phyloP scores from a whole-genome alignment of 257 asterid species.

The Solanum lycopersicoides region DNA sequence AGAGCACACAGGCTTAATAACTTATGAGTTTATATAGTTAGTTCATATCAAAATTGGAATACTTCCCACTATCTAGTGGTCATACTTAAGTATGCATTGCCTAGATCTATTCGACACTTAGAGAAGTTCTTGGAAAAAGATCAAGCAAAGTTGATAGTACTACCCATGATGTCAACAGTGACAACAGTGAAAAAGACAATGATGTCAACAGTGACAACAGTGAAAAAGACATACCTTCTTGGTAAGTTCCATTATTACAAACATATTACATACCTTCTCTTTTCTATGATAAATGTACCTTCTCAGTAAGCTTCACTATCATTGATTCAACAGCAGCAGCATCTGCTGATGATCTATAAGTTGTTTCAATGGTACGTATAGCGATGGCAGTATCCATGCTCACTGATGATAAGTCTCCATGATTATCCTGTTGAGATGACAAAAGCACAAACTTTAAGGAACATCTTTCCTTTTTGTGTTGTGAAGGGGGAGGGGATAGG shows the following conservation, averaged over 20 bases:
- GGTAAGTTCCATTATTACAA: slow-evolving; percentile 48
- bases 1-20: background rate
- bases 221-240: slow-evolving; percentile 51
- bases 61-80: background rate
- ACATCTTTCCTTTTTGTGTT: background rate
- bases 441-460: background rate
- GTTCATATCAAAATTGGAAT: background rate
- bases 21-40: background rate
- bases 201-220: background rate
- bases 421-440: slow-evolving; percentile 65
- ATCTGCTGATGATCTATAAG: slow-evolving; percentile 83
- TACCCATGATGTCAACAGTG: background rate
- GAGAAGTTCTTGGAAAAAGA: background rate
- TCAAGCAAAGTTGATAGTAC: background rate
- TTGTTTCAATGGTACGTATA: slow-evolving; percentile 95
- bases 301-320: slow-evolving; percentile 73
- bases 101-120: background rate
- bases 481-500: background rate
- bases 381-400: slow-evolving; percentile 99
- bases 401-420: slow-evolving; percentile 87
- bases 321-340: slow-evolving; percentile 89
- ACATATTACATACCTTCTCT: background rate
- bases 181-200: background rate
- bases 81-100: background rate
- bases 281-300: slow-evolving; percentile 30